Conservation (phyloP, 208 protist genomes). For the Crithidia sp. region DNA sequence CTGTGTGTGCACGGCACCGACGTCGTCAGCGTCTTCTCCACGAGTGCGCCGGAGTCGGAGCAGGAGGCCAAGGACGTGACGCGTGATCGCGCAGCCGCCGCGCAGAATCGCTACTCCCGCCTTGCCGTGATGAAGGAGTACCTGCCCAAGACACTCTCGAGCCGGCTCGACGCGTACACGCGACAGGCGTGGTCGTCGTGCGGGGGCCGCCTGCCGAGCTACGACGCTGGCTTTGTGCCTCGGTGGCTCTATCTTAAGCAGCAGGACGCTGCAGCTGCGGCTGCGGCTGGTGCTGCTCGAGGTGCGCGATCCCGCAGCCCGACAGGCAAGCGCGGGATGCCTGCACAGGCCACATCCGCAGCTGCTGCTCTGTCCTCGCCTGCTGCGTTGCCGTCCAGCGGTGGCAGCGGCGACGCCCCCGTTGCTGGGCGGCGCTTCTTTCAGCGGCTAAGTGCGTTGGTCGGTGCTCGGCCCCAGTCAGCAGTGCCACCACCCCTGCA, state of each 20-base stretch:
- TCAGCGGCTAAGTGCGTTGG: conserved; percentile 14
- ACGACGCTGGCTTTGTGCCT: conserved; percentile 47
- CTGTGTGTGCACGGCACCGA: conserved; percentile 34
- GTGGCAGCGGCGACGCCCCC: background rate
- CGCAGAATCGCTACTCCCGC: conserved; percentile 40
- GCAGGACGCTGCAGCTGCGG: conserved; percentile 25
- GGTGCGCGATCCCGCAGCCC: background rate
- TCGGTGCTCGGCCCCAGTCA: conserved; percentile 7
- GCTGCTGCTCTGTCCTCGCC: background rate
- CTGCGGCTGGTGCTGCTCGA: background rate
- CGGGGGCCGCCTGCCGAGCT: conserved; percentile 42
- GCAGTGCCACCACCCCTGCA: background rate
- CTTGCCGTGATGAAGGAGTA: conserved; percentile 30
- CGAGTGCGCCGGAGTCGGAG: conserved; percentile 23
- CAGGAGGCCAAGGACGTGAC: conserved; percentile 33
- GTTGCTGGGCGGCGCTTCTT: conserved; percentile 7
- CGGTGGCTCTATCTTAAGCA: conserved; percentile 46
- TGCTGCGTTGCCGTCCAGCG: background rate
- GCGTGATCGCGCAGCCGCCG: conserved; percentile 29
- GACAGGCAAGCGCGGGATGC: background rate
- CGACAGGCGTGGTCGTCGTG: conserved; percentile 69
- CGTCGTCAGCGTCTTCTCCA: conserved; percentile 41
- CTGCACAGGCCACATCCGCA: background rate
- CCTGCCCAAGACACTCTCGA: conserved; percentile 22
- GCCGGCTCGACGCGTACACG: conserved; percentile 35